Percentiles rank a stretch among this genome's conserved stretches.
These are phyloP conservation scores for Berkeleyomyces rouxiae DNA, from an alignment of 2,329 filamentous ascomycete species.

Conservation along the genomic window DNA sequence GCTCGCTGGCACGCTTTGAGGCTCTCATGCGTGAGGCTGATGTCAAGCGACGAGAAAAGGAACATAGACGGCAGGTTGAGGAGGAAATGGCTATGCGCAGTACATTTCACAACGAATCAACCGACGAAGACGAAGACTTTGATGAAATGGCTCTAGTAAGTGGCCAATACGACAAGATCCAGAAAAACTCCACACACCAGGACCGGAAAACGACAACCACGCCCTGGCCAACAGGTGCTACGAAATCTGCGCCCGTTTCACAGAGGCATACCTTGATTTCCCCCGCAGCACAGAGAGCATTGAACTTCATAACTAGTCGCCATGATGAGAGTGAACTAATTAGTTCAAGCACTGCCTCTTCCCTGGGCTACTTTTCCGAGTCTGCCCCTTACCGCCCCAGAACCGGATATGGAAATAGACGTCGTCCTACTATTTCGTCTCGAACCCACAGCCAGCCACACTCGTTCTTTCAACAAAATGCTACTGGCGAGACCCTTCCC, in stretches of 20 bases:
- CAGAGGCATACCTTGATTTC: conserved; percentile 25
- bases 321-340: conserved; percentile 15
- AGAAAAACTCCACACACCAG: conserved; percentile 14
- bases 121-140: conserved; percentile 26
- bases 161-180: neutral
- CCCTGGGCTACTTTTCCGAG: neutral
- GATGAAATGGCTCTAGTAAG: conserved; percentile 19
- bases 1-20: conserved; percentile 47
- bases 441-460: conserved; percentile 14
- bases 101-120: conserved; percentile 22
- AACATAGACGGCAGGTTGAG: conserved; percentile 20
- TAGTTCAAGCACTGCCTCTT: conserved; percentile 16
- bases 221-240: neutral
- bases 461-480: conserved; percentile 11
- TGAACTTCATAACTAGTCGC: conserved; percentile 33
- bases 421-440: conserved; percentile 12
- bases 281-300: conserved; percentile 30
- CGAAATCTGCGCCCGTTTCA: neutral
- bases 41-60: conserved; percentile 28
- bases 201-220: neutral
- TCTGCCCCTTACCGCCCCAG: conserved; percentile 23
- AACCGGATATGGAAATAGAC: conserved; percentile 4
- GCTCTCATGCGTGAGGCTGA: conserved; percentile 48
- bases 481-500: conserved; percentile 1
- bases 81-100: conserved; percentile 15